These are phyloP conservation scores for Raddia guianensis DNA, from an alignment of 176 grass and related monocot genomes.

Conservation along the genomic window DNA sequence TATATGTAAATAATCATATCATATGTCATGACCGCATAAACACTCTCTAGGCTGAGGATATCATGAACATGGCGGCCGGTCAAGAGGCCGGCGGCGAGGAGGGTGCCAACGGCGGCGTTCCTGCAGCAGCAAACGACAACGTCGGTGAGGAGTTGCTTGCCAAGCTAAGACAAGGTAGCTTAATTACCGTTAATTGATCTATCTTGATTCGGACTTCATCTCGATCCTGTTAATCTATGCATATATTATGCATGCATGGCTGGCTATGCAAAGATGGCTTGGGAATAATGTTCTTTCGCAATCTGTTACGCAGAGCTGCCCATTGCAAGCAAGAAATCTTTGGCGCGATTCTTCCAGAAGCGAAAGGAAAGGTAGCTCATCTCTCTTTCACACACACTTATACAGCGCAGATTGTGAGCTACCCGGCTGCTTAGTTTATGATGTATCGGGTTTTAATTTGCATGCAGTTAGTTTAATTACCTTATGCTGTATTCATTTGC, in stretches of 20 bases:
- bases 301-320: constrained; percentile 39
- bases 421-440: no score
- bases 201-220: not conserved
- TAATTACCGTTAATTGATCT: not conserved
- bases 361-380: constrained; percentile 43
- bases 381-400: not conserved
- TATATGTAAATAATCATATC: not conserved
- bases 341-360: constrained; percentile 48
- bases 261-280: not conserved
- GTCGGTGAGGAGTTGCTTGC: constrained; percentile 27
- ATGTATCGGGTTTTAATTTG: no score
- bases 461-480: no score
- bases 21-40: not conserved
- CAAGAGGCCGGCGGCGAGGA: not conserved
- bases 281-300: not conserved
- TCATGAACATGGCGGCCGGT: constrained; percentile 45
- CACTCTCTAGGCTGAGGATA: constrained; percentile 37
- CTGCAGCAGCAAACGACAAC: not conserved
- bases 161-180: constrained; percentile 34
- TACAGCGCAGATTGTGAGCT: no score
- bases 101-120: not conserved
- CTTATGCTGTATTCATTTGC: no score
- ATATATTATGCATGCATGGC: not conserved
- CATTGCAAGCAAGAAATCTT: constrained; percentile 41
- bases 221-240: no score